Conservation (phyloP, 768 basidiomycete genomes). For the Boletus pseudopeckii region DNA sequence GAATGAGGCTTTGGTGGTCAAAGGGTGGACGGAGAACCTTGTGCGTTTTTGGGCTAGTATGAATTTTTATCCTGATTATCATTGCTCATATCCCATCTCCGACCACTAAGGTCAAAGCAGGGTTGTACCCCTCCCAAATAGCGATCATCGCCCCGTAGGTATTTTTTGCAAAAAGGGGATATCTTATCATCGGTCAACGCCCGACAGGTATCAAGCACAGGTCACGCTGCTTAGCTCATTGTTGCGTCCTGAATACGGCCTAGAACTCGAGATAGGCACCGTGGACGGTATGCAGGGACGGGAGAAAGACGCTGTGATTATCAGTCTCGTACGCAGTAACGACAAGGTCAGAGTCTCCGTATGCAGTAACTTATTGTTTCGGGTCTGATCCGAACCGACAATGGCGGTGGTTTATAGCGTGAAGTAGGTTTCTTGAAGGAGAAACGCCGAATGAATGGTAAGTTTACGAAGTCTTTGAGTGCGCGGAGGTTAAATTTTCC, state of each 20-base stretch:
- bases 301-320: conserved; percentile 91
- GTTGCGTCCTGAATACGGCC: conserved; percentile 66
- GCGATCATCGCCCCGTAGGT: conserved; percentile 83
- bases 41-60: conserved; percentile 38
- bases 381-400: background rate
- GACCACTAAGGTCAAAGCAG: conserved; percentile 48
- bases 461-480: conserved; percentile 7
- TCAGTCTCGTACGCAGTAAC: conserved; percentile 91
- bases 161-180: background rate
- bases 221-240: conserved; percentile 79
- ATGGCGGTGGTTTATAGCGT: conserved; percentile 41
- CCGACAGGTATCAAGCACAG: conserved; percentile 80
- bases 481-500: background rate
- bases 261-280: conserved; percentile 81
- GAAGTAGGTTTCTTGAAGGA: conserved; percentile 96
- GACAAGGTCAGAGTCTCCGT: conserved; percentile 47
- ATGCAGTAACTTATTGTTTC: conserved; percentile 4
- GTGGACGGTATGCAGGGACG: conserved; percentile 98
- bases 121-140: conserved; percentile 68
- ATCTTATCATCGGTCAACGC: background rate
- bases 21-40: conserved; percentile 76
- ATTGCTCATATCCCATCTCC: conserved; percentile 1
- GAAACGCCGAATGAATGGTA: conserved; percentile 85
- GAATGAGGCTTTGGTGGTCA: conserved; percentile 88
- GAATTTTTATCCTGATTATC: no score